A percentile compares a stretch with the other conserved stretches of the same genome.
Conservation (phyloP, 139 green algal species). For the Tetradesmus lagerheimii region DNA sequence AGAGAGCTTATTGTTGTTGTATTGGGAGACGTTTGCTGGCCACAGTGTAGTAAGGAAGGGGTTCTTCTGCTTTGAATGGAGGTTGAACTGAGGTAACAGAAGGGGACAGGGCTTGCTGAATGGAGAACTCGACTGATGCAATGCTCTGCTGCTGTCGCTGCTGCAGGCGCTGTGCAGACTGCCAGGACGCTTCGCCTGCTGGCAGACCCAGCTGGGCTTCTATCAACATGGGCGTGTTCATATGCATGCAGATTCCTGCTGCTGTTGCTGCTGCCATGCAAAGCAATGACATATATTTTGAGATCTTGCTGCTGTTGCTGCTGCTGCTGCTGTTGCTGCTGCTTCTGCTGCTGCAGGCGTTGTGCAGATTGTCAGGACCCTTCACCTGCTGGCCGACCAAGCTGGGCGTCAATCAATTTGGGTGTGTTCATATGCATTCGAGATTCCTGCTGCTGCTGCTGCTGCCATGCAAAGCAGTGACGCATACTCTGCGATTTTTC, state of each 20-base stretch:
- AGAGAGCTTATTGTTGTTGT: constrained; percentile 59
- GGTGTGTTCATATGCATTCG: constrained; percentile 80
- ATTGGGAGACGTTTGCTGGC: too few relatives aligned
- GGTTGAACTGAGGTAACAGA: too few relatives aligned
- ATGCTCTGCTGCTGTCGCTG: background rate
- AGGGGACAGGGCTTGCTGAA: too few relatives aligned
- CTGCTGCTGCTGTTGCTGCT: constrained; percentile 26
- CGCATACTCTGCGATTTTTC: too few relatives aligned
- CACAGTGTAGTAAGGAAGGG: too few relatives aligned
- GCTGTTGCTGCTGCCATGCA: background rate
- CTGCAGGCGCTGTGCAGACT: constrained; percentile 79
- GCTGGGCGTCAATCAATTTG: constrained; percentile 80
- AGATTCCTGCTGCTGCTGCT: background rate
- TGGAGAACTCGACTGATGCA: too few relatives aligned
- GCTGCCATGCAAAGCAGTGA: constrained; percentile 71
- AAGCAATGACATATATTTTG: too few relatives aligned
- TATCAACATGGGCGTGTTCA: constrained; percentile 83
- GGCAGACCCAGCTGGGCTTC: constrained; percentile 5
- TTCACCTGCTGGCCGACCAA: constrained; percentile 58
- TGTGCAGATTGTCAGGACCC: constrained; percentile 78
- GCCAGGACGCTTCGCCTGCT: constrained; percentile 48
- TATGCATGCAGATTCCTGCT: constrained; percentile 79
- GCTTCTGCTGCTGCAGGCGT: constrained; percentile 45
- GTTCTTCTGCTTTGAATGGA: too few relatives aligned
- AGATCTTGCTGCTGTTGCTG: background rate